Evolutionary conservation across 306 rosid species (phyloP).

Genomic region (Dalbergia cochinchinensis): DNA sequence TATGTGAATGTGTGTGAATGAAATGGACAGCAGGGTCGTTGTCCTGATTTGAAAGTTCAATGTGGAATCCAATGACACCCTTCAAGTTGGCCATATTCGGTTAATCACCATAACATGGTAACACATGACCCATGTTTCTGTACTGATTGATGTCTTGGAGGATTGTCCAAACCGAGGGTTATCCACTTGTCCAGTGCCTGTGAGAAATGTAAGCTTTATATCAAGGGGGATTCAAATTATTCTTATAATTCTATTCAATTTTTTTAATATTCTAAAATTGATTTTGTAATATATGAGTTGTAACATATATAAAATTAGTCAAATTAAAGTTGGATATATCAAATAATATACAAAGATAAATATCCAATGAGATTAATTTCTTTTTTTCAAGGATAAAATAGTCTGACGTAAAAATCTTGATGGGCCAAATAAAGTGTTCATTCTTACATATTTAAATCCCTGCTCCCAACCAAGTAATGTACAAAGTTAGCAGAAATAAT

Average conservation of each 20-base stretch:
- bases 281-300: neutral
- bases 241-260: neutral
- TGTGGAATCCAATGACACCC: neutral
- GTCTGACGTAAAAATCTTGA: too few relatives aligned
- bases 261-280: neutral
- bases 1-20: neutral
- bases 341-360: too few relatives aligned
- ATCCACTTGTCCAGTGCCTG: conserved; percentile 20
- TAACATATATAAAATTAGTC: neutral
- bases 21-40: conserved; percentile 1
- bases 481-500: too few relatives aligned
- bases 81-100: conserved; percentile 9
- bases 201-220: neutral
- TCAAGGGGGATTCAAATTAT: neutral
- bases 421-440: too few relatives aligned
- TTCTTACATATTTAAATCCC: too few relatives aligned
- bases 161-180: conserved; percentile 1
- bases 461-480: too few relatives aligned
- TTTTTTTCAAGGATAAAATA: too few relatives aligned
- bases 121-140: conserved; percentile 1
- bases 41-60: neutral
- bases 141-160: neutral
- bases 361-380: too few relatives aligned
- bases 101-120: neutral
- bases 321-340: too few relatives aligned